These are phyloP conservation scores for Musa acuminata DNA, from an alignment of 176 grass and related monocot genomes.

Conservation along the genomic window DNA sequence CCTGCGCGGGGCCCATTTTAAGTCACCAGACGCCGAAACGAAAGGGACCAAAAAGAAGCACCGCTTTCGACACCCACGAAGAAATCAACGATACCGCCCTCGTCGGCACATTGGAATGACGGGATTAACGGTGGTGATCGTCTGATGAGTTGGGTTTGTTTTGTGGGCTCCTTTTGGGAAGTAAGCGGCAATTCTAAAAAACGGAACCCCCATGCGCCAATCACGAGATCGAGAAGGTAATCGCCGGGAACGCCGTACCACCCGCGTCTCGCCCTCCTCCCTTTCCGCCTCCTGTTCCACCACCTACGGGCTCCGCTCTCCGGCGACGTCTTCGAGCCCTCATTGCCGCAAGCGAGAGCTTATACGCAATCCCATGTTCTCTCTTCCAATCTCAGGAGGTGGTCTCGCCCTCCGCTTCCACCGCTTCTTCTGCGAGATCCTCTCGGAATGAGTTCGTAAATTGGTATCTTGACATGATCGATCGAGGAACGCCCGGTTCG, in stretches of 20 bases:
- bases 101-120: too few species aligned
- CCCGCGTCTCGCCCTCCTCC: not conserved
- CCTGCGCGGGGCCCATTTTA: too few species aligned
- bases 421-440: too few species aligned
- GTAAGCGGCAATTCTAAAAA: not conserved
- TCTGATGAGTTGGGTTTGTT: not conserved
- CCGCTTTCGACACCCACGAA: too few species aligned
- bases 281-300: constrained; percentile 21
- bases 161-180: not conserved
- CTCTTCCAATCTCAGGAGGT: constrained; percentile 22
- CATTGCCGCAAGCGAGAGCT: not conserved
- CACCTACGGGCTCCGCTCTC: constrained; percentile 22
- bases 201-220: not conserved
- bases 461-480: constrained; percentile 63
- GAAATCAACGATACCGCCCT: too few species aligned
- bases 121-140: not conserved
- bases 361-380: constrained; percentile 36
- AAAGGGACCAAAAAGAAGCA: too few species aligned
- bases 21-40: too few species aligned
- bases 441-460: constrained; percentile 32
- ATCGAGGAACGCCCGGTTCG: constrained; percentile 50
- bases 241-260: not conserved
- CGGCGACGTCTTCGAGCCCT: not conserved
- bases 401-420: not conserved
- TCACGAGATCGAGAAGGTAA: not conserved